Conservation (phyloP, 305 asterid genomes). For the Plantago coronopus region DNA sequence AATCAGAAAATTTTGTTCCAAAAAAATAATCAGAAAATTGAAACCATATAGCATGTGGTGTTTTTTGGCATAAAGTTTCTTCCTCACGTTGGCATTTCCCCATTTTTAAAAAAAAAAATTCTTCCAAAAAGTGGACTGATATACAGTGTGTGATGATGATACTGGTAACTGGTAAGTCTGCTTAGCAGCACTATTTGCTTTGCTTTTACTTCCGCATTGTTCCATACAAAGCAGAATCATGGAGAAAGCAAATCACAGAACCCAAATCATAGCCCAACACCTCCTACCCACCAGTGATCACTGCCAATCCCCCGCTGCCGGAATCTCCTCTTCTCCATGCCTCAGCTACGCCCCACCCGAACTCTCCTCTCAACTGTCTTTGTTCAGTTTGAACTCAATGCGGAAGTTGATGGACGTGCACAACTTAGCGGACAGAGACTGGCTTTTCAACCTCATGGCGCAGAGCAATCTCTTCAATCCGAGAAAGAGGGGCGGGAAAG, state of each 20-base stretch:
- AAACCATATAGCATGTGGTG: too few species aligned
- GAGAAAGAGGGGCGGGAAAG: constrained; percentile 59
- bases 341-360: constrained; percentile 82
- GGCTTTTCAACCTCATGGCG: constrained; percentile 63
- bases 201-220: too few species aligned
- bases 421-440: constrained; percentile 70
- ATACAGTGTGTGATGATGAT: too few species aligned
- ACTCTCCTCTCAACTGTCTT: constrained; percentile 39
- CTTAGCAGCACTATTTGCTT: too few species aligned
- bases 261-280: constrained; percentile 62
- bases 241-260: constrained; percentile 44
- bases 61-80: too few species aligned
- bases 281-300: constrained; percentile 38
- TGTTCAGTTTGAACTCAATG: constrained; percentile 63
- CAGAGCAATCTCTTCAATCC: constrained; percentile 79
- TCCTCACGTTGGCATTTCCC: too few species aligned
- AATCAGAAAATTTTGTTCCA: too few species aligned
- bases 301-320: constrained; percentile 16
- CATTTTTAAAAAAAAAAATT: too few species aligned
- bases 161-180: too few species aligned
- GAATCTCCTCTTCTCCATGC: constrained; percentile 57
- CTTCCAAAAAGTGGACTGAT: too few species aligned
- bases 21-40: too few species aligned
- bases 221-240: constrained; percentile 44
- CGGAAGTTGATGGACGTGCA: constrained; percentile 78